A percentile compares a stretch with the other conserved stretches of the same genome.
Evolutionary conservation across 1,139 yeast species (phyloP).

Genomic region (Kluyveromyces sp.): DNA sequence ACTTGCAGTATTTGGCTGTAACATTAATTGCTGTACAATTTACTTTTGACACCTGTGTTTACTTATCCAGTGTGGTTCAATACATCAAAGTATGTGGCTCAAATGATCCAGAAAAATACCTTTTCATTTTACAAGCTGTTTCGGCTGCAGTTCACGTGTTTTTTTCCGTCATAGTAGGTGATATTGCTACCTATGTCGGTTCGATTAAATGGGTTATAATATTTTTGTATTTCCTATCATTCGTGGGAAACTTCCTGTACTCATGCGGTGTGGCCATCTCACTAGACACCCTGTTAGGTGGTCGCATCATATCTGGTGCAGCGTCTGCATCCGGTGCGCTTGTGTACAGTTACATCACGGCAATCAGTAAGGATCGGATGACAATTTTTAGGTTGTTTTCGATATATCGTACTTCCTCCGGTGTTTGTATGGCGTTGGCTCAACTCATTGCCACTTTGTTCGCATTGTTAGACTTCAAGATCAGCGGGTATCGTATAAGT

Average conservation of each 20-base stretch:
- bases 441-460: conserved; percentile 9
- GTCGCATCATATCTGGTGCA: conserved; percentile 10
- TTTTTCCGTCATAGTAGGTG: conserved; percentile 8
- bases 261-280: conserved; percentile 11
- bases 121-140: conserved; percentile 9
- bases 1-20: conserved; percentile 8
- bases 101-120: background rate
- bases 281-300: conserved; percentile 7
- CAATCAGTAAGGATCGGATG: conserved; percentile 6
- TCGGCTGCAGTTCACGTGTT: conserved; percentile 11
- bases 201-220: conserved; percentile 9
- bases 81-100: conserved; percentile 7
- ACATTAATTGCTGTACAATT: conserved; percentile 9
- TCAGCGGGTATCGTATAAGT: conserved; percentile 7
- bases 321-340: conserved; percentile 11
- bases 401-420: conserved; percentile 10
- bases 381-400: conserved; percentile 8
- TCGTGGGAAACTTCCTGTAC: conserved; percentile 10
- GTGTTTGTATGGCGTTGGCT: conserved; percentile 9
- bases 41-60: conserved; percentile 10
- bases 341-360: conserved; percentile 9
- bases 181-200: conserved; percentile 8
- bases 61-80: conserved; percentile 10
- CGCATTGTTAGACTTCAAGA: conserved; percentile 8
- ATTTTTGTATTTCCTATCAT: conserved; percentile 8